Percentiles rank a stretch among this genome's conserved stretches.
These are phyloP conservation scores for Teunomyces funiuensis DNA, from an alignment of 805 yeast species.

Conservation along the genomic window DNA sequence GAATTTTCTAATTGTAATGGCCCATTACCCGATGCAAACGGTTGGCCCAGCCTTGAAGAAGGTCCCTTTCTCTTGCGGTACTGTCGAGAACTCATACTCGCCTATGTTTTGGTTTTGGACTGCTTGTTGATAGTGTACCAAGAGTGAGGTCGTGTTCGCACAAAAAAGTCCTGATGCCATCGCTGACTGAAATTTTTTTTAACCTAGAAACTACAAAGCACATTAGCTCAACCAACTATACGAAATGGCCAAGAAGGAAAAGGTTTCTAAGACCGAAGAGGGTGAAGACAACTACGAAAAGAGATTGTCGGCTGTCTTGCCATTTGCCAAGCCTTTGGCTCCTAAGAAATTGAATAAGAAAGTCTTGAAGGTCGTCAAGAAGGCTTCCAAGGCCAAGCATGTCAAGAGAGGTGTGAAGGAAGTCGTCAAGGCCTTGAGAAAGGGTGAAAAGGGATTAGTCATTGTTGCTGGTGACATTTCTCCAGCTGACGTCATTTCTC, in stretches of 20 bases:
- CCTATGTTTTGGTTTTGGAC: background rate
- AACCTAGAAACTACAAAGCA: background rate
- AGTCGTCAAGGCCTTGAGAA: conserved; percentile 95
- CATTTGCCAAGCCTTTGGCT: conserved; percentile 94
- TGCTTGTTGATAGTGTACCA: background rate
- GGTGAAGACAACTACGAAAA: conserved; percentile 81
- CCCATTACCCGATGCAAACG: background rate
- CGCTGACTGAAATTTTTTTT: conserved; percentile 11
- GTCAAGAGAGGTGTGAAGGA: conserved; percentile 99
- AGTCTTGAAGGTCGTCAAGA: conserved; percentile 91
- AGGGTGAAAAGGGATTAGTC: conserved; percentile 97
- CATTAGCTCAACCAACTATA: background rate
- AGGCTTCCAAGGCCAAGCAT: conserved; percentile 97
- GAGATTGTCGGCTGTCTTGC: conserved; percentile 84
- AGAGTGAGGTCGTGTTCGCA: background rate
- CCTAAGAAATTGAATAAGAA: conserved; percentile 94
- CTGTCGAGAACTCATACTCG: background rate
- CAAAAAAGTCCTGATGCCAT: conserved; percentile 8
- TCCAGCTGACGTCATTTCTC: conserved; percentile 96
- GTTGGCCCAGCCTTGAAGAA: background rate
- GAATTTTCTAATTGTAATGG: conserved; percentile 7
- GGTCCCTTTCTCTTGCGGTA: conserved; percentile 1
- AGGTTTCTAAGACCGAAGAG: conserved; percentile 40
- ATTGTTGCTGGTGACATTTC: conserved; percentile 97
- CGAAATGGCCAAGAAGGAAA: conserved; percentile 47